Percentiles rank a stretch among this genome's conserved stretches.
phyloP scores from a whole-genome alignment of 805 yeast genomes.

The Millerozyma miso region DNA sequence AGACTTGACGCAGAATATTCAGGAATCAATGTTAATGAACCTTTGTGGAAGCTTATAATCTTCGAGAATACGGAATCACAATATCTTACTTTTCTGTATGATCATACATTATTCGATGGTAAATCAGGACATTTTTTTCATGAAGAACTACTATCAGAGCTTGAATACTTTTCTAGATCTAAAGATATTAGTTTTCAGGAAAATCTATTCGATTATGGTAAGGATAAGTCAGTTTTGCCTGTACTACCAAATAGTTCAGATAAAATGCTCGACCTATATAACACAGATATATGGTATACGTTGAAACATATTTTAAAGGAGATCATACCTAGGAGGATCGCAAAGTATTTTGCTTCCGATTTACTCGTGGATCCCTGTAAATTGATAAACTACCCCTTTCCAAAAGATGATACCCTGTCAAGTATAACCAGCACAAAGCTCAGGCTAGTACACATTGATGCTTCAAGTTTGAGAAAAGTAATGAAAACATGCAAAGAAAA shows the following conservation, averaged over 20 bases:
- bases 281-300: constrained; percentile 3
- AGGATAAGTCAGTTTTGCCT: constrained; percentile 1
- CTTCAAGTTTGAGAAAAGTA: constrained; percentile 9
- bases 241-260: constrained; percentile 8
- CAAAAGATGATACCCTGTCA: neutral
- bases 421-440: constrained; percentile 4
- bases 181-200: constrained; percentile 1
- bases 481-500: constrained; percentile 11
- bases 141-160: constrained; percentile 15
- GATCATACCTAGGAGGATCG: constrained; percentile 2
- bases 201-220: constrained; percentile 7
- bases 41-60: constrained; percentile 20
- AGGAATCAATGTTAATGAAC: constrained; percentile 9
- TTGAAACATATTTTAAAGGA: constrained; percentile 1
- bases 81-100: constrained; percentile 19
- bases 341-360: neutral
- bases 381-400: constrained; percentile 9
- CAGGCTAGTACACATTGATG: constrained; percentile 10
- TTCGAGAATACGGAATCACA: constrained; percentile 9
- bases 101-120: constrained; percentile 32
- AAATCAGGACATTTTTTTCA: constrained; percentile 27
- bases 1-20: constrained; percentile 3
- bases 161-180: constrained; percentile 9
- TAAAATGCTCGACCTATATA: constrained; percentile 7
- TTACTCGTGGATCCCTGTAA: neutral